These are phyloP conservation scores for Apodospora peruviana DNA, from an alignment of 495 filamentous ascomycete genomes.

Conservation along the genomic window DNA sequence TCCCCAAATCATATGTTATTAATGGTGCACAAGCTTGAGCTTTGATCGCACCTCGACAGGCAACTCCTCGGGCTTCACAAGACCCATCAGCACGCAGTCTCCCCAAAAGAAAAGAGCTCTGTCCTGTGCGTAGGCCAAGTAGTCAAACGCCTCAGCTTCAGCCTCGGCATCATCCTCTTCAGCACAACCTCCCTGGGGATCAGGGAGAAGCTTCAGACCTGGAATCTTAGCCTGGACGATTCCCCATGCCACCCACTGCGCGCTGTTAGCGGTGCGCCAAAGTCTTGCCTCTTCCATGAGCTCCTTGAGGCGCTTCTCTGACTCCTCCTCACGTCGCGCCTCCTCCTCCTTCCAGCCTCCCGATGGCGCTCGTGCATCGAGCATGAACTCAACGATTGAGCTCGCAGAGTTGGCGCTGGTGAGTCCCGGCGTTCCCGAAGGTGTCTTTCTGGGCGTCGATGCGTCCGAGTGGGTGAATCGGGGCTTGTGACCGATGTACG, in stretches of 20 bases:
- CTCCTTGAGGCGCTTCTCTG: conserved; percentile 58
- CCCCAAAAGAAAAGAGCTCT: conserved; percentile 90
- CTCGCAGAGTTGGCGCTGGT: conserved; percentile 25
- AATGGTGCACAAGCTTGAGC: conserved; percentile 59
- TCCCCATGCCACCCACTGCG: conserved; percentile 94
- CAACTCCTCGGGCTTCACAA: conserved; percentile 68
- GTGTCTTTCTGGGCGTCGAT: conserved; percentile 45
- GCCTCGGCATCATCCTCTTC: conserved; percentile 13
- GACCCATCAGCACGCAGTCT: conserved; percentile 67
- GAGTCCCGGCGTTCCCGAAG: conserved; percentile 20
- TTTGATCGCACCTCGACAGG: conserved; percentile 53
- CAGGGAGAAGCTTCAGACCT: conserved; percentile 33
- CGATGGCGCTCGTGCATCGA: conserved; percentile 61
- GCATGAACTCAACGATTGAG: conserved; percentile 58
- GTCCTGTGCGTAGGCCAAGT: conserved; percentile 85
- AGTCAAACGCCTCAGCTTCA: conserved; percentile 70
- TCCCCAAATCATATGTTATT: too few species aligned
- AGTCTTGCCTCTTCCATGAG: conserved; percentile 71
- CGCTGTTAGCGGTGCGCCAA: conserved; percentile 83
- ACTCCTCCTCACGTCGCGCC: conserved; percentile 48
- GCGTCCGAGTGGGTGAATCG: conserved; percentile 35
- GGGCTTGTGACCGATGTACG: conserved; percentile 79
- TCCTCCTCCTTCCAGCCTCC: conserved; percentile 56
- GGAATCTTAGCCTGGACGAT: conserved; percentile 88
- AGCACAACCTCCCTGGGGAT: conserved; percentile 6